phyloP scores from a whole-genome alignment of 2,329 filamentous ascomycete species.

The Ceratocystis harringtonii region DNA sequence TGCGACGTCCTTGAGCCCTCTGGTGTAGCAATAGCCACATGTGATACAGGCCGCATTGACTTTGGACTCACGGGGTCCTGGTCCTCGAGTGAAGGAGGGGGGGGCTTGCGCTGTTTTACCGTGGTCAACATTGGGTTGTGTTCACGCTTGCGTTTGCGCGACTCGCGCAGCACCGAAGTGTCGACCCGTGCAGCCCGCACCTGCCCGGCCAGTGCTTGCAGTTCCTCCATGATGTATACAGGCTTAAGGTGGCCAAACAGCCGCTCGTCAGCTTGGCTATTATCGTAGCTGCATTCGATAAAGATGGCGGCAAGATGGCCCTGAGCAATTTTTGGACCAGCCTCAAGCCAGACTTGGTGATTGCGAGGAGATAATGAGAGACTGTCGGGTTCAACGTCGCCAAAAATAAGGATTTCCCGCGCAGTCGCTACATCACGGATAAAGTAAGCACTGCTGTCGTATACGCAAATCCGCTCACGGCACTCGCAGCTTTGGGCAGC shows the following conservation, averaged over 20 bases:
- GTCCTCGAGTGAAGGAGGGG: constrained; percentile 22
- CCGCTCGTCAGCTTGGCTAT: constrained; percentile 58
- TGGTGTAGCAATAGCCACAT: constrained; percentile 14
- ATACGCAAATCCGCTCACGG: constrained; percentile 48
- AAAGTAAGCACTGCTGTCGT: constrained; percentile 88
- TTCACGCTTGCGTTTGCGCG: constrained; percentile 52
- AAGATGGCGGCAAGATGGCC: constrained; percentile 68
- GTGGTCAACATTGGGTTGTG: constrained; percentile 17
- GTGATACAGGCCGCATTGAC: constrained; percentile 26
- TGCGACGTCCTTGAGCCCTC: constrained; percentile 15
- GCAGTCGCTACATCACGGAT: constrained; percentile 58
- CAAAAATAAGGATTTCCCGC: constrained; percentile 79
- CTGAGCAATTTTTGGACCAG: constrained; percentile 64
- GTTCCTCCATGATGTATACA: constrained; percentile 63
- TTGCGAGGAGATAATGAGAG: constrained; percentile 72
- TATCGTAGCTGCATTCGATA: constrained; percentile 89
- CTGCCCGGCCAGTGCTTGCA: constrained; percentile 54
- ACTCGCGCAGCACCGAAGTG: constrained; percentile 23
- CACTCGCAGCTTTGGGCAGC: constrained; percentile 20
- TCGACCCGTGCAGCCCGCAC: constrained; percentile 40
- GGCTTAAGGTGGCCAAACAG: constrained; percentile 86
- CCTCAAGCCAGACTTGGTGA: constrained; percentile 69
- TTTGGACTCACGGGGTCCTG: constrained; percentile 37
- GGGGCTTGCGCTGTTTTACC: constrained; percentile 16
- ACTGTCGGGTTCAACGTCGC: constrained; percentile 86